Conservation (phyloP, 1,284 basidiomycete genomes). For the Puccinia horiana region DNA sequence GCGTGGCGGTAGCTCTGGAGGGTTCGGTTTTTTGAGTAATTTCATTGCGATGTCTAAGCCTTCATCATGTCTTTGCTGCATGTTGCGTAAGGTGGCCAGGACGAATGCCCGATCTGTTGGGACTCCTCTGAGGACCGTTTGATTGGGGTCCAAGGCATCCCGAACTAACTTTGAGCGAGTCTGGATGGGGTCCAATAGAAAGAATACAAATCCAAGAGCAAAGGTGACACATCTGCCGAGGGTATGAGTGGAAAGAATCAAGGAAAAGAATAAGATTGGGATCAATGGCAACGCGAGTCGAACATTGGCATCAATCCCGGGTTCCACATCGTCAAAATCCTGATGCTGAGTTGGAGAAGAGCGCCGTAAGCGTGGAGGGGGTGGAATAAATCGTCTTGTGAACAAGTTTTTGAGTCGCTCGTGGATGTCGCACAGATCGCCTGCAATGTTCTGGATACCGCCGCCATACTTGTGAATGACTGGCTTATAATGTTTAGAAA, state of each 20-base stretch:
- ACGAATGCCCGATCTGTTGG: constrained; percentile 42
- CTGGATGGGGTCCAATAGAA: constrained; percentile 35
- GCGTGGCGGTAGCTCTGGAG: constrained; percentile 5
- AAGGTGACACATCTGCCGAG: constrained; percentile 22
- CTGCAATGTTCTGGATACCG: constrained; percentile 40
- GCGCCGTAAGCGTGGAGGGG: constrained; percentile 10
- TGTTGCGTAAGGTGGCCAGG: constrained; percentile 28
- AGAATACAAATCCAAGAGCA: constrained; percentile 23
- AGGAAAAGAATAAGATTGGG: constrained; percentile 20
- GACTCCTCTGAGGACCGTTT: constrained; percentile 36
- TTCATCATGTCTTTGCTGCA: constrained; percentile 20
- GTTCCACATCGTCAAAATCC: not conserved
- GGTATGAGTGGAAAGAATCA: constrained; percentile 34
- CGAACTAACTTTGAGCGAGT: constrained; percentile 10
- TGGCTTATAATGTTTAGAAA: constrained; percentile 33
- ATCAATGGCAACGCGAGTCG: constrained; percentile 27
- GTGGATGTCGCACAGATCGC: constrained; percentile 32
- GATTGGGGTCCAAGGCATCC: constrained; percentile 39
- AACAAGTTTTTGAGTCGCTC: constrained; percentile 39
- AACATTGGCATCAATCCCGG: constrained; percentile 31
- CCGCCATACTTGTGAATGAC: constrained; percentile 45
- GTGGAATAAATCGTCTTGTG: constrained; percentile 24
- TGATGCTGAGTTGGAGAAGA: not conserved
- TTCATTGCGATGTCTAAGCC: constrained; percentile 27
- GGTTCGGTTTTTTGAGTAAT: not conserved